Percentiles rank a stretch among this genome's conserved stretches.
These are phyloP conservation scores for Liquidambar formosana DNA, from an alignment of 164 flowering plant species.

Conservation along the genomic window DNA sequence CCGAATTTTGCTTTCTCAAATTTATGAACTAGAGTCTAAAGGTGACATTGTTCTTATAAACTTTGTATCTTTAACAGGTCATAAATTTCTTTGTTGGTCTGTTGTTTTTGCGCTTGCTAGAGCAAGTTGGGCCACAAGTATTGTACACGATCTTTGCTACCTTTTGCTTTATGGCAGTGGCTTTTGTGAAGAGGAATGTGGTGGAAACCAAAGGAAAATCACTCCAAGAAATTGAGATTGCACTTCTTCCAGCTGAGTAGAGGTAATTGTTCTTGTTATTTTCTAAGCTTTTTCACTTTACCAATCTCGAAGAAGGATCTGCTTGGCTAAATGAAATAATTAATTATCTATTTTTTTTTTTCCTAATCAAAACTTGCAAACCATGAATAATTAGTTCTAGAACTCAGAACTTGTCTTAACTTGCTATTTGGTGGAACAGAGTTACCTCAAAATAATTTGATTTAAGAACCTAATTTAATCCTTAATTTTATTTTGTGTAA, in stretches of 20 bases:
- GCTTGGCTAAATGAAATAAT: too few relatives aligned
- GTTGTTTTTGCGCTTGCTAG: conserved; percentile 79
- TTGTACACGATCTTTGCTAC: conserved; percentile 70
- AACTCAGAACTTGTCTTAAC: too few relatives aligned
- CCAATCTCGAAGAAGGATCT: too few relatives aligned
- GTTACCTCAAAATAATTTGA: too few relatives aligned
- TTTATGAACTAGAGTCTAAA: background rate
- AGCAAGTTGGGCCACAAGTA: conserved; percentile 69
- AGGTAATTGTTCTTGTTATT: background rate
- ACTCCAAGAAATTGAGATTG: conserved; percentile 94
- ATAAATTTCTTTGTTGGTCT: conserved; percentile 92
- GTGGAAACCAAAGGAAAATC: conserved; percentile 96
- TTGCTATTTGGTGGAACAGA: too few relatives aligned
- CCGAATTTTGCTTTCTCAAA: background rate
- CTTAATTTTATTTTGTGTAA: too few relatives aligned
- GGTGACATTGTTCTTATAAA: background rate
- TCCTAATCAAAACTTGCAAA: too few relatives aligned
- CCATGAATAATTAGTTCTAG: too few relatives aligned
- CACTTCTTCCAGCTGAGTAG: conserved; percentile 67
- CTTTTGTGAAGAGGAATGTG: conserved; percentile 80
- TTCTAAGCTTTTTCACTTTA: too few relatives aligned
- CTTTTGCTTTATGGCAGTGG: conserved; percentile 68
- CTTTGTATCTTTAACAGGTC: conserved; percentile 48
- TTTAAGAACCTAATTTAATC: too few relatives aligned
- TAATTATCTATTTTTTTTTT: too few relatives aligned